Evolutionary conservation across 108 stramenopile species (phyloP).

Genomic region (Pseudonitzschia pungens): DNA sequence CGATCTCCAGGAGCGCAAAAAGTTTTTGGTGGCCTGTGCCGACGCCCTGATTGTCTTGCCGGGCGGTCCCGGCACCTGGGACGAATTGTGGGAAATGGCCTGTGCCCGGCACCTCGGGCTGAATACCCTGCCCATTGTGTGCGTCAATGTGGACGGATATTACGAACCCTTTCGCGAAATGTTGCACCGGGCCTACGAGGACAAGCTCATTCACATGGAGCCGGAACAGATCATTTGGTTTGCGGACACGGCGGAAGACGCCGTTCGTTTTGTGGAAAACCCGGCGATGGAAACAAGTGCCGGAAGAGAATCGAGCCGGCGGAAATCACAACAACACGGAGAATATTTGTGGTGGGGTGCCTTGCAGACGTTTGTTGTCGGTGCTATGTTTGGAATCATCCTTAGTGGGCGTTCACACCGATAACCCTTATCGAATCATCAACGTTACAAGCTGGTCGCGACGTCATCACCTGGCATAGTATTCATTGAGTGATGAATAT

Average conservation of each 20-base stretch:
- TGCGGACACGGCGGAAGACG: constrained; percentile 59
- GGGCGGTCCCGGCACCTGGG: constrained; percentile 94
- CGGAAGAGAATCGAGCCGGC: background rate
- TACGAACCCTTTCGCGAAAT: constrained; percentile 77
- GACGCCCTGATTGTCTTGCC: constrained; percentile 91
- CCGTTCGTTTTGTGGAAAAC: constrained; percentile 47
- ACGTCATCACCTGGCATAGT: no score
- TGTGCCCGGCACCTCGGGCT: constrained; percentile 82
- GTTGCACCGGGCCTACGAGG: constrained; percentile 65
- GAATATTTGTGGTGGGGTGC: background rate
- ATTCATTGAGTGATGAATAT: no score
- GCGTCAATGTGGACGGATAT: constrained; percentile 83
- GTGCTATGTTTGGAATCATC: constrained; percentile 10
- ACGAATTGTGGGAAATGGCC: constrained; percentile 92
- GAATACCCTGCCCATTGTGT: constrained; percentile 74
- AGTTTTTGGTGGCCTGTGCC: constrained; percentile 70
- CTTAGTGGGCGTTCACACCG: no score
- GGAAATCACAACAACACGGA: background rate
- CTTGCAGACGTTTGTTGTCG: constrained; percentile 6
- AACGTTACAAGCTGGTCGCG: no score
- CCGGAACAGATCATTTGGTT: constrained; percentile 83
- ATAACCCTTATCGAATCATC: no score
- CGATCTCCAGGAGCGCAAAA: constrained; percentile 87
- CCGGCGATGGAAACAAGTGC: background rate
- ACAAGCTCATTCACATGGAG: constrained; percentile 58